Evolutionary conservation across 2,329 filamentous ascomycete genomes (phyloP), one percentile per base, ranked within the genome.

Genomic region (Trichoderma brevicompactum): DNA sequence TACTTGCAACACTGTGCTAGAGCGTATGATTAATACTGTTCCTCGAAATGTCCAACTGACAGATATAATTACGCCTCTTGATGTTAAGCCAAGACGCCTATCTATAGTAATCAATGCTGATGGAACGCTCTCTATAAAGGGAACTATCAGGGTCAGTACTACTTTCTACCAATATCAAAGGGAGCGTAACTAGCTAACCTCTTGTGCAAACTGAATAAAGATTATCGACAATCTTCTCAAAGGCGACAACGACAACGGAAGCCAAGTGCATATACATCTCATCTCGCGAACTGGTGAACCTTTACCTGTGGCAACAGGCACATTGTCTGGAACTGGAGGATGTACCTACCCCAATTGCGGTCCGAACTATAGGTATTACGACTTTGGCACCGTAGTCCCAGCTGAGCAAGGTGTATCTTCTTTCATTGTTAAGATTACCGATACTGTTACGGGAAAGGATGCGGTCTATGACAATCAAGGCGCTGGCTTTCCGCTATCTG

Each of bases 11-110:
- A 41, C 23, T 7, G 19, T 52, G 58, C 32, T 61, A 3, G 58
- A 61, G 48, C 46, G 58, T 46, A 61, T 61, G 58, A 15, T 61
- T 7, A 61, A 52, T 34, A 61, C 46, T 4, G 58, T 61, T 15
- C 58, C 58, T 8, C n/a, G 46, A 15, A 17, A 46, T 19, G 58
- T 52, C n/a, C 19, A 43, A 19, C 23, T 61, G 23, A 52, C 19
- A 23, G 58, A 61, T 40, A 7, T 59, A 0, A 43, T 61, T 13
- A 17, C 32, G 0, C 58, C 58, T 23, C 17, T 34, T 15, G 7
- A 28, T 28, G 32, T 61, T 13, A 61, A 61, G 19, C 58, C 58
- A 13, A 50, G 46, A 12, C 17, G 32, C 10, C 15, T 61, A 19
- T 19, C 38, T 7, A 34, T 61, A 9, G 15, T 36, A 13, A 19